Base-by-base conservation (phyloP, 108 stramenopile genomes). In the Conticribra weissflogii region DNA sequence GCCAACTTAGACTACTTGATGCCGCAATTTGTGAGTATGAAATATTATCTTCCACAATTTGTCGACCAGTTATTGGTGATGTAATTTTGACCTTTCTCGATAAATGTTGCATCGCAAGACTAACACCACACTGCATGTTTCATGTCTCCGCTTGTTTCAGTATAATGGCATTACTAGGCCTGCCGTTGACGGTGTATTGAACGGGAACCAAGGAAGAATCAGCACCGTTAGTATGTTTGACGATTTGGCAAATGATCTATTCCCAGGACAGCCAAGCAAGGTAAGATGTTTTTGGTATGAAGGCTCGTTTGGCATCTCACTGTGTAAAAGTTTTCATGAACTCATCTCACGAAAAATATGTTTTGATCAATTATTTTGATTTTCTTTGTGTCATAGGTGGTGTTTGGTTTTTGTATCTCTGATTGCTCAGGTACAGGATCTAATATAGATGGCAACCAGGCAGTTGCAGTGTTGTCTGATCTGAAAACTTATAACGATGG, bases 21-120 rank as follows among this genome's bases (percentile, higher is more conserved):
- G 81, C 86, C 86, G 0, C 86, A 86, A 48, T 84, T 82, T 54
- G n/a, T n/a, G n/a, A n/a, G n/a, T n/a, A n/a, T n/a, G n/a, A n/a
- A n/a, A n/a, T n/a, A n/a, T n/a, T n/a, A n/a, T n/a, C n/a, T n/a
- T n/a, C n/a, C n/a, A n/a, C n/a, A n/a, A n/a, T n/a, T n/a, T n/a
- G n/a, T n/a, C n/a, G n/a, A n/a, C n/a, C n/a, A n/a, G n/a, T n/a
- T n/a, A n/a, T n/a, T n/a, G n/a, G n/a, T n/a, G n/a, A n/a, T n/a
- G n/a, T n/a, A n/a, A n/a, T n/a, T n/a, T n/a, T n/a, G n/a, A n/a
- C n/a, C n/a, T n/a, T n/a, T n/a, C n/a, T n/a, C n/a, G n/a, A n/a
- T n/a, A n/a, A n/a, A n/a, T n/a, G n/a, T n/a, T n/a, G n/a, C n/a
- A n/a, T n/a, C n/a, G n/a, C n/a, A n/a, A n/a, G n/a, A n/a, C n/a